Conservation (phyloP, 192 early-diverging fungal genomes). For the Coemansia sp. region DNA sequence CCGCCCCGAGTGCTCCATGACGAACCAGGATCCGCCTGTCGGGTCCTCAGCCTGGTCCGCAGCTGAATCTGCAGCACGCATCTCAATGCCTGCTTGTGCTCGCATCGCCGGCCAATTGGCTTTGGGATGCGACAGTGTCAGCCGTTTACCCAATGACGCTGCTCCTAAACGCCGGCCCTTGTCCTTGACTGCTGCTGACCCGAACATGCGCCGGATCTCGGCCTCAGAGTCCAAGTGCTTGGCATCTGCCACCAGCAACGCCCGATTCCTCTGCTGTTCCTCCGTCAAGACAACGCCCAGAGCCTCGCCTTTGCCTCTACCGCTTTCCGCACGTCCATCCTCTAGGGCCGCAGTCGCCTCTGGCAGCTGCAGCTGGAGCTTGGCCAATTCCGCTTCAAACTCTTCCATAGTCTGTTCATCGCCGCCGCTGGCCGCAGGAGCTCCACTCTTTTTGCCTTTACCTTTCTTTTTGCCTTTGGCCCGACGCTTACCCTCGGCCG, state of each 20-base stretch:
- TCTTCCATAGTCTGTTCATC: conserved; percentile 44
- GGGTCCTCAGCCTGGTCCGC: conserved; percentile 25
- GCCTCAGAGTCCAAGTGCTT: conserved; percentile 78
- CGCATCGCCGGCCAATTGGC: conserved; percentile 69
- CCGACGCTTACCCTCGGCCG: conserved; percentile 6
- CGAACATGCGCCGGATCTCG: conserved; percentile 91
- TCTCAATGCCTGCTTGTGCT: conserved; percentile 45
- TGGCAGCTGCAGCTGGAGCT: conserved; percentile 16
- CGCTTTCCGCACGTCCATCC: not conserved
- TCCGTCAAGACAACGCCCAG: conserved; percentile 29
- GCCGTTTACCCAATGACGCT: conserved; percentile 17
- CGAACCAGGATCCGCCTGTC: conserved; percentile 54
- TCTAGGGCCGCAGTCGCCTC: conserved; percentile 21
- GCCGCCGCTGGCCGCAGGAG: not conserved
- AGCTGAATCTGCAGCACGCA: conserved; percentile 52
- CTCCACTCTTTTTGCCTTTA: conserved; percentile 16
- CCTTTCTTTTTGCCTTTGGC: conserved; percentile 19
- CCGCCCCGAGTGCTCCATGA: conserved; percentile 67
- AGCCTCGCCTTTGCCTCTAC: conserved; percentile 17
- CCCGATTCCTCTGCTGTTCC: conserved; percentile 45
- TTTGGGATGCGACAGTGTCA: conserved; percentile 71
- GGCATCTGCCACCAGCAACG: conserved; percentile 57
- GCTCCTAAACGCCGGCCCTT: conserved; percentile 16
- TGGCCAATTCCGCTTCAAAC: conserved; percentile 43
- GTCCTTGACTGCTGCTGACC: conserved; percentile 72